A percentile compares a stretch with the other conserved stretches of the same genome.
Evolutionary conservation across 768 basidiomycete genomes (phyloP).

Genomic region (Pholiota microspora): DNA sequence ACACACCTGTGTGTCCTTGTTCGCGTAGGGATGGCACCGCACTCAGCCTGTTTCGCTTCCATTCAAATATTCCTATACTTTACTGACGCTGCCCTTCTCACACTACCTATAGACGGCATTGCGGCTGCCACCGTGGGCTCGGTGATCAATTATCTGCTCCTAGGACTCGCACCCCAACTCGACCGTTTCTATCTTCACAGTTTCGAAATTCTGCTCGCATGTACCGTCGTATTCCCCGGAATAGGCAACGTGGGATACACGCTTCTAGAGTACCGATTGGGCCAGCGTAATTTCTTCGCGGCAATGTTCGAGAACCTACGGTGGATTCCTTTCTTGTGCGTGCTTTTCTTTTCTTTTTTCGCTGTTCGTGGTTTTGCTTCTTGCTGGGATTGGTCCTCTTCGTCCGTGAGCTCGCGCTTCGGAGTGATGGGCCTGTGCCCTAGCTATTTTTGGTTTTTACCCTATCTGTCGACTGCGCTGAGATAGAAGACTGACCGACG

Average conservation of each 20-base stretch:
- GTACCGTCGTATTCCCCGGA: conserved; percentile 75
- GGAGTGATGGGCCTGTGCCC: too few species aligned
- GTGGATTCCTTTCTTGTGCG: conserved; percentile 76
- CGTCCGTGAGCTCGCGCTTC: too few species aligned
- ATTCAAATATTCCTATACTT: neutral
- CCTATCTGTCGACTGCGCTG: neutral
- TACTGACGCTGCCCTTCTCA: conserved; percentile 1
- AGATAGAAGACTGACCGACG: neutral
- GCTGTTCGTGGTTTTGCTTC: neutral
- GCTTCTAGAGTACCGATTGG: conserved; percentile 74
- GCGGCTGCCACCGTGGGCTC: conserved; percentile 66
- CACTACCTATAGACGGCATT: conserved; percentile 47
- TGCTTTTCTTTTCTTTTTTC: conserved; percentile 12
- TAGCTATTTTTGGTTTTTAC: too few species aligned
- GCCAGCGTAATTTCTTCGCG: conserved; percentile 48
- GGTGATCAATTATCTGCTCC: conserved; percentile 71
- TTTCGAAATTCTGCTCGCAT: conserved; percentile 80
- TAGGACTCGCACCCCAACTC: conserved; percentile 65
- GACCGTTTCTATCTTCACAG: conserved; percentile 78
- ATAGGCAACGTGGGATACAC: conserved; percentile 74
- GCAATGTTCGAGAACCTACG: conserved; percentile 56
- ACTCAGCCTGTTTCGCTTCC: neutral
- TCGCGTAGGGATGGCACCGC: too few species aligned
- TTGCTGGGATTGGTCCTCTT: neutral
- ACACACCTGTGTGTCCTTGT: neutral